phyloP scores from a whole-genome alignment of 345 rosid species.

The Salix exigua region DNA sequence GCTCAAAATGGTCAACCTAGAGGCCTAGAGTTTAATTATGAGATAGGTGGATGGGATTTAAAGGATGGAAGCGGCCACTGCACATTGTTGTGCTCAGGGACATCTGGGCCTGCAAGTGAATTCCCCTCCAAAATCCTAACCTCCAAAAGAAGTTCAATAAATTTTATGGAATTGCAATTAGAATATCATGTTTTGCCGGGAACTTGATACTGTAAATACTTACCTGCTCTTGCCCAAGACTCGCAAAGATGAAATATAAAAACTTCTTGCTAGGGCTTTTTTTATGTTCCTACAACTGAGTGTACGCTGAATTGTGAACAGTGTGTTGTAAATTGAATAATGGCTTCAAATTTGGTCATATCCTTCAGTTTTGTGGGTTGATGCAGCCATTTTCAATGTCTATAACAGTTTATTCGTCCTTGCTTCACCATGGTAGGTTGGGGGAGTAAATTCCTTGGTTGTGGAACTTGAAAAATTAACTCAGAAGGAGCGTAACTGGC shows the following conservation, averaged over 20 bases:
- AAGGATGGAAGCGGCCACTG: neutral
- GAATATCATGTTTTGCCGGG: neutral
- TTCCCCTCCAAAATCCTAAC: neutral
- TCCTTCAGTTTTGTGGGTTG: no score
- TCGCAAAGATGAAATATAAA: neutral
- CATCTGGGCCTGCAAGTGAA: neutral
- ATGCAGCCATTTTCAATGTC: neutral
- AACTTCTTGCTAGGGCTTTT: neutral
- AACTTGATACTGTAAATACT: neutral
- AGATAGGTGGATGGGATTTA: neutral
- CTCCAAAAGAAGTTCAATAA: neutral
- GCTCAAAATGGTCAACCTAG: neutral
- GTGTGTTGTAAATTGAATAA: neutral
- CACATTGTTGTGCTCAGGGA: neutral
- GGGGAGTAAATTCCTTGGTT: constrained; percentile 41
- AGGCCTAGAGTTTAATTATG: neutral
- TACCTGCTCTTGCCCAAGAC: neutral
- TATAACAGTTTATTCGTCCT: neutral
- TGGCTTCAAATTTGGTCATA: neutral
- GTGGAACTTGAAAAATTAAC: constrained; percentile 49
- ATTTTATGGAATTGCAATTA: neutral
- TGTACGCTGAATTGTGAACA: neutral
- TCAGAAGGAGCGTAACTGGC: constrained; percentile 52
- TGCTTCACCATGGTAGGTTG: constrained; percentile 43
- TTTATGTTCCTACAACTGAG: neutral